These are phyloP conservation scores for Eucalyptus pauciflora DNA, from an alignment of 345 rosid genomes.

Conservation along the genomic window DNA sequence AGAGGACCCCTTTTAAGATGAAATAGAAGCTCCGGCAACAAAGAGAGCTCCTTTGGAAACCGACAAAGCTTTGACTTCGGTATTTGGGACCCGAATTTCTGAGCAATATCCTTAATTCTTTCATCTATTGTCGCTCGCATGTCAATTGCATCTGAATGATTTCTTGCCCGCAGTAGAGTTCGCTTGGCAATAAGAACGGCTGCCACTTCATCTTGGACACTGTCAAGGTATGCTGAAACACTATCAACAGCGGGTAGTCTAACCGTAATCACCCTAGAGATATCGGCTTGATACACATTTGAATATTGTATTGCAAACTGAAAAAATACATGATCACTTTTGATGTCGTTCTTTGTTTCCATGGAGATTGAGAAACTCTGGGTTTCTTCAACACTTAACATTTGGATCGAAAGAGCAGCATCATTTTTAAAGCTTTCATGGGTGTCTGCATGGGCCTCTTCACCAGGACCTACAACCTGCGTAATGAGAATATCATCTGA, in stretches of 20 bases:
- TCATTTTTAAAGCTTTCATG: constrained; percentile 66
- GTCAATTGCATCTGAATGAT: constrained; percentile 52
- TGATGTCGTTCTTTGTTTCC: constrained; percentile 82
- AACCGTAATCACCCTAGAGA: constrained; percentile 75
- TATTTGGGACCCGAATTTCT: constrained; percentile 68
- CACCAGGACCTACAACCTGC: constrained; percentile 97
- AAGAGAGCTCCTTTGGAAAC: constrained; percentile 80
- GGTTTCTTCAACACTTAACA: constrained; percentile 91
- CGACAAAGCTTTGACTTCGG: constrained; percentile 72
- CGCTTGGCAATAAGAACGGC: constrained; percentile 88
- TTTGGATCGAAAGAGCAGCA: constrained; percentile 55
- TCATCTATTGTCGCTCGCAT: constrained; percentile 74
- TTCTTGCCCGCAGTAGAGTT: constrained; percentile 70
- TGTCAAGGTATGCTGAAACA: constrained; percentile 70
- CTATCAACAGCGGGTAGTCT: constrained; percentile 82
- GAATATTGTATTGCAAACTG: constrained; percentile 77
- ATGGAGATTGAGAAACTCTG: constrained; percentile 81
- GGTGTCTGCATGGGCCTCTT: constrained; percentile 73
- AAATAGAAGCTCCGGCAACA: constrained; percentile 75
- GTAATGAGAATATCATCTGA: constrained; percentile 86
- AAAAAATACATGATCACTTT: constrained; percentile 55
- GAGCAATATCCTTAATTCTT: constrained; percentile 81
- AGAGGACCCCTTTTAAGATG: constrained; percentile 92
- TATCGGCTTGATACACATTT: constrained; percentile 80
- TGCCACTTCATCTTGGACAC: constrained; percentile 80